Conservation (phyloP, 345 rosid genomes). For the Adansonia digitata region DNA sequence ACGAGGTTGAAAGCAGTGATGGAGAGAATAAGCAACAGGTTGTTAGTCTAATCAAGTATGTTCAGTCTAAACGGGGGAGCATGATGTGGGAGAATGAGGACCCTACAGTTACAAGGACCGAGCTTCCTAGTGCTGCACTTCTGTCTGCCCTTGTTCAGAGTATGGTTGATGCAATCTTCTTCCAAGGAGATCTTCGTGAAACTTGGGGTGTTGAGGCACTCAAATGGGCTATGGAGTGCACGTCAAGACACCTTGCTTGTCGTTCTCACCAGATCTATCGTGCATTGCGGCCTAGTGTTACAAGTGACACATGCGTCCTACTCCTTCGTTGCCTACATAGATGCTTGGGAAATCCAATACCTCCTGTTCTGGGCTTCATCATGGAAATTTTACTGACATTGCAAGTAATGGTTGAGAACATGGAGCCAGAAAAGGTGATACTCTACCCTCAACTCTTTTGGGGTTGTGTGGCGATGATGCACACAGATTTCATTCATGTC, state of each 20-base stretch:
- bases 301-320: constrained; percentile 85
- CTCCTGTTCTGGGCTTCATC: constrained; percentile 89
- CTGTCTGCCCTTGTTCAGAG: constrained; percentile 96
- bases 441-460: constrained; percentile 97
- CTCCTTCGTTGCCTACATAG: constrained; percentile 96
- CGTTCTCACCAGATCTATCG: constrained; percentile 99
- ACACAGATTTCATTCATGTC: constrained; percentile 94
- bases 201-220: constrained; percentile 98
- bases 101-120: constrained; percentile 71
- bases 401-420: constrained; percentile 99
- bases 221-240: constrained; percentile 99
- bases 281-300: constrained; percentile 87
- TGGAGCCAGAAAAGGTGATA: constrained; percentile 98
- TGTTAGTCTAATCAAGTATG: constrained; percentile 89
- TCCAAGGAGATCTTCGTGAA: constrained; percentile 98
- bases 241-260: constrained; percentile 97
- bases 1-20: constrained; percentile 91
- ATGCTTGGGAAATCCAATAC: constrained; percentile 92
- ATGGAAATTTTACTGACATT: constrained; percentile 93
- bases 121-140: constrained; percentile 95
- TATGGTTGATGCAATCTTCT: constrained; percentile 99
- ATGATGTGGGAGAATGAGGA: constrained; percentile 99
- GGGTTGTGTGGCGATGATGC: constrained; percentile 99
- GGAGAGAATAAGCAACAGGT: constrained; percentile 99
- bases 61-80: constrained; percentile 96